Base-by-base conservation (phyloP, 164 flowering plant species). In the Vitis cinerea region DNA sequence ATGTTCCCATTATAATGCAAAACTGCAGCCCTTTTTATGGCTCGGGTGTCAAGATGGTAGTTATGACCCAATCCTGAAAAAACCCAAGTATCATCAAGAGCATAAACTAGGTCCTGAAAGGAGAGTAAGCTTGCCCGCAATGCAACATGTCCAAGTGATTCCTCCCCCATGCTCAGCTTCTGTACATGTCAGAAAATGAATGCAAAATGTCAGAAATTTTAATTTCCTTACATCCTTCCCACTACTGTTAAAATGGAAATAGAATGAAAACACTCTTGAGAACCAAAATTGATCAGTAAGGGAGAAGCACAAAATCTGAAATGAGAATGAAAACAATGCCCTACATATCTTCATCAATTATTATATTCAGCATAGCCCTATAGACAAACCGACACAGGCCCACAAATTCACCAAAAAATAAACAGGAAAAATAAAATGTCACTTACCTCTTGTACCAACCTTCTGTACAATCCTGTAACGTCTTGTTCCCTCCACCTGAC, bases 1-100 rank as follows among this genome's bases (percentile, higher is more conserved):
- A 87, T 91, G 72, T 88, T 86, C 50, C 99, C 99, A 72, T 90
- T 90, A 72, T 87, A 96, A 79, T 96, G 99, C 82, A 96, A 75
- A 9, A 90, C 91, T 37, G 91, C 88, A 71, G 95, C 89, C 12
- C 72, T 78, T 68, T 66, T 77, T 4, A 91, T 59, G 49, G 77
- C 58, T 66, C 78, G 71, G 6, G 37, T 12, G 70, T 80, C 81
- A 49, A 89, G 60, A 4, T 79, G 79, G 63, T 89, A 87, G 64
- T 91, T 84, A 80, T 93, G 87, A 68, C 98, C 97, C 65, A 96
- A 75, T 48, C 97, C 98, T 31, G 92, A 80, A 59, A 90, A 59
- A 66, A 75, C 84, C 98, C 91, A 89, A 0, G 72, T 66, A 70
- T 67, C 74, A 70, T 91, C 91, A 14, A 93, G 89, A 58, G 84